A percentile compares a stretch with the other conserved stretches of the same genome.
Evolutionary conservation across 192 early-diverging fungal species (phyloP).

Genomic region (Coemansia umbellata): DNA sequence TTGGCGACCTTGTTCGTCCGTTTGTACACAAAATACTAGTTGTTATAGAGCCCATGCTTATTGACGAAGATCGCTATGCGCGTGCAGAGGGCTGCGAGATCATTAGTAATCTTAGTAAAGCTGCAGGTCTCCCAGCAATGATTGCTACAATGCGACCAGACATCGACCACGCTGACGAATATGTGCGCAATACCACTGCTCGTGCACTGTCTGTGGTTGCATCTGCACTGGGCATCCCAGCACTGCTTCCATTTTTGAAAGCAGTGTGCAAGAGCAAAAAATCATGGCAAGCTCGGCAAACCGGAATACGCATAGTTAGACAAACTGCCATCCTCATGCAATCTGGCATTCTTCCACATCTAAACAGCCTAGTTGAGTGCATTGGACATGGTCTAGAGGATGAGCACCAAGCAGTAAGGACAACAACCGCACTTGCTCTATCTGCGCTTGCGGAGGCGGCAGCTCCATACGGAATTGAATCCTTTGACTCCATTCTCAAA

Average conservation of each 20-base stretch:
- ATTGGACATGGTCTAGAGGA: conserved; percentile 90
- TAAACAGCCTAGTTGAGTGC: conserved; percentile 87
- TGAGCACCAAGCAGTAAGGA: conserved; percentile 95
- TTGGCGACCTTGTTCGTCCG: conserved; percentile 94
- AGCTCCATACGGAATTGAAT: conserved; percentile 98
- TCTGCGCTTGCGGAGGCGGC: conserved; percentile 95
- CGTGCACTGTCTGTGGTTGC: conserved; percentile 97
- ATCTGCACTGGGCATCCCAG: conserved; percentile 91
- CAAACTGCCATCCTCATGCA: conserved; percentile 95
- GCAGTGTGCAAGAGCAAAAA: conserved; percentile 94
- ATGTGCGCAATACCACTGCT: conserved; percentile 96
- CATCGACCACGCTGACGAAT: conserved; percentile 97
- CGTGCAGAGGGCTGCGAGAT: conserved; percentile 96
- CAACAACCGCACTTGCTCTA: conserved; percentile 90
- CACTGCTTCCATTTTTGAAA: conserved; percentile 90
- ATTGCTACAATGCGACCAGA: conserved; percentile 99
- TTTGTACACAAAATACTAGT: conserved; percentile 99
- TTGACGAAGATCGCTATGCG: conserved; percentile 97
- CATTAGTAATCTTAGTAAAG: conserved; percentile 95
- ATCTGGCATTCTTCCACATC: conserved; percentile 91
- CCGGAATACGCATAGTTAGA: conserved; percentile 95
- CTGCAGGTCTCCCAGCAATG: conserved; percentile 96
- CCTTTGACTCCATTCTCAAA: conserved; percentile 85
- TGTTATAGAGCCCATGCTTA: conserved; percentile 95
- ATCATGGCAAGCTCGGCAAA: conserved; percentile 98